Conservation (phyloP, 1,139 yeast genomes). For the Pichia cactophila region DNA sequence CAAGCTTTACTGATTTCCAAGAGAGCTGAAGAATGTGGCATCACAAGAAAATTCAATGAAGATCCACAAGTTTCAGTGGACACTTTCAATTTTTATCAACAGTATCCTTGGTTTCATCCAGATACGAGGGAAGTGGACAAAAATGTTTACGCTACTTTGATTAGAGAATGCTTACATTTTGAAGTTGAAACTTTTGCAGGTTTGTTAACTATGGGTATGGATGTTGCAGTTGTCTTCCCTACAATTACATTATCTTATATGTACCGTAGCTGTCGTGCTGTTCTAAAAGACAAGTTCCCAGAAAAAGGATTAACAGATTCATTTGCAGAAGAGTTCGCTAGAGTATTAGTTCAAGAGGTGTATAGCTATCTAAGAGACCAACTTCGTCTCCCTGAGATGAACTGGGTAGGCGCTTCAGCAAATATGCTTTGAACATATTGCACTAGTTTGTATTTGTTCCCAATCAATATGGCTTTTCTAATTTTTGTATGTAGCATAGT, state of each 20-base stretch:
- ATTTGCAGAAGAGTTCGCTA: conserved; percentile 9
- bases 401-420: conserved; percentile 13
- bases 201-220: conserved; percentile 15
- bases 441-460: too few species aligned
- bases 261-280: conserved; percentile 10
- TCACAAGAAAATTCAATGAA: conserved; percentile 14
- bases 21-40: conserved; percentile 10
- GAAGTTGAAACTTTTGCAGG: conserved; percentile 17
- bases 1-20: conserved; percentile 12
- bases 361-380: conserved; percentile 8
- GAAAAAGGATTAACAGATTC: conserved; percentile 5
- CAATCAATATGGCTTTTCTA: too few species aligned
- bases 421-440: background rate
- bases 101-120: conserved; percentile 12
- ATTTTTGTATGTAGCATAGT: too few species aligned
- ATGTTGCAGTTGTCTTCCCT: conserved; percentile 9
- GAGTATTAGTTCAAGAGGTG: conserved; percentile 9
- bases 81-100: conserved; percentile 10
- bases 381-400: conserved; percentile 12
- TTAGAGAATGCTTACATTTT: conserved; percentile 16
- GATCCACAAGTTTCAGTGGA: conserved; percentile 14
- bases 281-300: conserved; percentile 8
- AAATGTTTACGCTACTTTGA: conserved; percentile 13
- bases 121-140: conserved; percentile 7
- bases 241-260: conserved; percentile 12